phyloP scores from a whole-genome alignment of 73 alveolate genomes.

The Effrenium voratum region DNA sequence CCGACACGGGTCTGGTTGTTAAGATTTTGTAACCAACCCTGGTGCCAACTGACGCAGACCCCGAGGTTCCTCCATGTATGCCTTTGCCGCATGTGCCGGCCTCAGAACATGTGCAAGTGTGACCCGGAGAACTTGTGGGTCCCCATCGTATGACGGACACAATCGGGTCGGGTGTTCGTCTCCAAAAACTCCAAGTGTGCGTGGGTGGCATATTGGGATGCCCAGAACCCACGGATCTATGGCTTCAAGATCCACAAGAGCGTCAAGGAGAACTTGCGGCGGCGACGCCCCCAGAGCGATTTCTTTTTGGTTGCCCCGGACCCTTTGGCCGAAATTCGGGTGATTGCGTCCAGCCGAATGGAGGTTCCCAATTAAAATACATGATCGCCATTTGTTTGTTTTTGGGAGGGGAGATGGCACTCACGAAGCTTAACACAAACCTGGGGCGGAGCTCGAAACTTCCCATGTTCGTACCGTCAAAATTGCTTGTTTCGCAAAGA shows the following conservation, averaged over 20 bases:
- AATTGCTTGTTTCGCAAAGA: too few species aligned
- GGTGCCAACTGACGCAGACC: background rate
- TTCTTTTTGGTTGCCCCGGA: too few species aligned
- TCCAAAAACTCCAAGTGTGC: background rate
- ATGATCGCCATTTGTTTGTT: too few species aligned
- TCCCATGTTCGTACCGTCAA: too few species aligned
- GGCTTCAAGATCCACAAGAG: slow-evolving; percentile 96
- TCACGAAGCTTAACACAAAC: too few species aligned
- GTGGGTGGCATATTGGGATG: too few species aligned
- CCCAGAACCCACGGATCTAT: slow-evolving; percentile 95
- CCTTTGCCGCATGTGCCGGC: background rate
- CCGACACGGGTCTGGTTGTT: background rate
- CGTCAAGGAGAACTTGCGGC: slow-evolving; percentile 37
- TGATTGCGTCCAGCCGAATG: too few species aligned
- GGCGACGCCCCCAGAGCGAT: too few species aligned
- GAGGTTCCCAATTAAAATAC: too few species aligned
- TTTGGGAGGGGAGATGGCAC: too few species aligned
- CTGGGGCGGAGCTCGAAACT: too few species aligned
- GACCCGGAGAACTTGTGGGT: background rate
- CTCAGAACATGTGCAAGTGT: background rate
- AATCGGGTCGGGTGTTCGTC: background rate
- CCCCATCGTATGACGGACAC: background rate
- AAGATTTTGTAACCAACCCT: background rate
- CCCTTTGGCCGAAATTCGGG: too few species aligned
- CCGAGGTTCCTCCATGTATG: slow-evolving; percentile 11